Conservation (phyloP, 1,284 basidiomycete species). For the Jaminaea rosea region DNA sequence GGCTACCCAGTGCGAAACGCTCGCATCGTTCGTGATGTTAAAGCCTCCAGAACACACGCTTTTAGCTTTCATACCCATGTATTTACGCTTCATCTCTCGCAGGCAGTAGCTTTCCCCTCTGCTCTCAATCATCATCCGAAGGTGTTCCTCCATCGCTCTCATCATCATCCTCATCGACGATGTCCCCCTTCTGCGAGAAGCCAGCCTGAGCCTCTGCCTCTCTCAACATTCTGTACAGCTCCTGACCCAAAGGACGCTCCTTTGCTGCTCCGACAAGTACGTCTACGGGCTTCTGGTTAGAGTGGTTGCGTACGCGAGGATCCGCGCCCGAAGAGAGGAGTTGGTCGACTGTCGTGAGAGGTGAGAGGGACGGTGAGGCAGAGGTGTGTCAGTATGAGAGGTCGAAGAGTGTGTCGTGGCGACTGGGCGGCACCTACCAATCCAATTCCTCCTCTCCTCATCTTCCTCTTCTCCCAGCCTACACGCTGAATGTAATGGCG, state of each 20-base stretch:
- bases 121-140: no score
- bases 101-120: no score
- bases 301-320: slow-evolving; percentile 28
- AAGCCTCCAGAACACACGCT: no score
- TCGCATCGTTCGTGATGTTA: no score
- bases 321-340: slow-evolving; percentile 40
- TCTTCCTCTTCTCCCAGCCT: slow-evolving; percentile 53
- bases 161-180: no score
- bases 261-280: slow-evolving; percentile 20
- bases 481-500: slow-evolving; percentile 73
- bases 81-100: no score
- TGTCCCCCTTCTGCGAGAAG: neutral
- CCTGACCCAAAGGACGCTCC: slow-evolving; percentile 21
- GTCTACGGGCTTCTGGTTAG: slow-evolving; percentile 36
- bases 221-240: slow-evolving; percentile 5
- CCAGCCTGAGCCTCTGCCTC: neutral
- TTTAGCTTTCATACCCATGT: no score
- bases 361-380: neutral
- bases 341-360: slow-evolving; percentile 22
- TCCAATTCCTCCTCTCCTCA: slow-evolving; percentile 54
- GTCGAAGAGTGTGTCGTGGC: neutral
- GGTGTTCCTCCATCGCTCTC: no score
- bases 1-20: neutral
- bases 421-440: slow-evolving; percentile 43
- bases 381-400: neutral